phyloP scores from a whole-genome alignment of 495 filamentous ascomycete species.

The Tuber umbilicatum region DNA sequence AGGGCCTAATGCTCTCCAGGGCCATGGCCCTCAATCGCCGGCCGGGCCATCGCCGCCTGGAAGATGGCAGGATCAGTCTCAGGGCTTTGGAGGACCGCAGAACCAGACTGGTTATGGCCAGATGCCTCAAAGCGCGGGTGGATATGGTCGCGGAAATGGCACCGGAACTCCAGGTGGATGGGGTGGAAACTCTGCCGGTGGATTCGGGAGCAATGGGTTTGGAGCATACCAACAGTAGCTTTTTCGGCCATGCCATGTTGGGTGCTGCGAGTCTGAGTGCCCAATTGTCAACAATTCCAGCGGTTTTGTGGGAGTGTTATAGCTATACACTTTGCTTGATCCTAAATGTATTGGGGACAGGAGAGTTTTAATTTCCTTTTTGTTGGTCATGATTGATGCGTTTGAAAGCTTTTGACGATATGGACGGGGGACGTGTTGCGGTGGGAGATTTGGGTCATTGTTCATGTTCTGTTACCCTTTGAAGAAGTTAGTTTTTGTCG shows the following conservation, averaged over 20 bases:
- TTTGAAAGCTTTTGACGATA: neutral
- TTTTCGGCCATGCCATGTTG: neutral
- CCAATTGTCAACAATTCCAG: neutral
- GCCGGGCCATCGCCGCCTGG: slow-evolving; percentile 50
- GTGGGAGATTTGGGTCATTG: slow-evolving; percentile 2
- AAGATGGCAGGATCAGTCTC: slow-evolving; percentile 54
- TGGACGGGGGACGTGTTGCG: neutral
- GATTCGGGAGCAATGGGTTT: slow-evolving; percentile 50
- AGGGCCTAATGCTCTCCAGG: slow-evolving; percentile 38
- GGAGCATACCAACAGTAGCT: slow-evolving; percentile 55
- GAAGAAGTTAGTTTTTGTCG: slow-evolving; percentile 5
- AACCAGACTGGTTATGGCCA: slow-evolving; percentile 50
- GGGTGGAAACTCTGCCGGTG: slow-evolving; percentile 55
- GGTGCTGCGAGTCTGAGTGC: neutral
- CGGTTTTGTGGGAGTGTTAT: slow-evolving; percentile 5
- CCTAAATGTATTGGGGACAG: neutral
- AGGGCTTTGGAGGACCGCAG: slow-evolving; percentile 53
- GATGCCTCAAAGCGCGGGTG: slow-evolving; percentile 65
- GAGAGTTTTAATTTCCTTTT: slow-evolving; percentile 5
- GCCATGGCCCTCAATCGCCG: slow-evolving; percentile 46
- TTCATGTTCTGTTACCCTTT: slow-evolving; percentile 1
- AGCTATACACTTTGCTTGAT: slow-evolving; percentile 3
- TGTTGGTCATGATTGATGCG: slow-evolving; percentile 1
- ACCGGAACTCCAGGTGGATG: slow-evolving; percentile 68
- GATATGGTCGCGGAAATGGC: slow-evolving; percentile 75